Evolutionary conservation across 176 grass and related monocot species (phyloP).

Genomic region (Rhipidocladum racemiflorum): DNA sequence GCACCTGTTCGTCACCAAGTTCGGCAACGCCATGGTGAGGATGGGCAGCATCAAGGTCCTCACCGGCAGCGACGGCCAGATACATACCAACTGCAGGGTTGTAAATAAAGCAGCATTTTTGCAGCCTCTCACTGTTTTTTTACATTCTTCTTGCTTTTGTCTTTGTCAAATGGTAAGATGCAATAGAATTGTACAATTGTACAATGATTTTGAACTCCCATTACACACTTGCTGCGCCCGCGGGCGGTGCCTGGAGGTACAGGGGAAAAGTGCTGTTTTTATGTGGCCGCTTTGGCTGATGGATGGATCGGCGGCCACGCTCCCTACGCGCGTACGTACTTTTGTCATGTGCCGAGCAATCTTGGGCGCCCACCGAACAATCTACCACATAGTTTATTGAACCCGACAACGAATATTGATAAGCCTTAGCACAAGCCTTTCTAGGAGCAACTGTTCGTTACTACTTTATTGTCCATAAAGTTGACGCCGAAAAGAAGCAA

Average conservation of each 20-base stretch:
- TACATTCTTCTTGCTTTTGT: neutral
- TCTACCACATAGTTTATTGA: neutral
- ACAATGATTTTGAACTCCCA: neutral
- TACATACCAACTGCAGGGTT: conserved; percentile 49
- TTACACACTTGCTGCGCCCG: neutral
- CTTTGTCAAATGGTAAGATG: neutral
- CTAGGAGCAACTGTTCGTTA: neutral
- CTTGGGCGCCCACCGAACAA: neutral
- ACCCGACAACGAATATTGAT: neutral
- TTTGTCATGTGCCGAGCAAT: conserved; percentile 17
- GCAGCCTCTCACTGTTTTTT: neutral
- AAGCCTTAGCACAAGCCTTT: neutral
- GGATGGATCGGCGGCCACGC: neutral
- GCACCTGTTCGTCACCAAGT: conserved; percentile 37
- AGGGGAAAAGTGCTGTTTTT: neutral
- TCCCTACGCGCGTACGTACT: neutral
- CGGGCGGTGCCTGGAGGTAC: neutral
- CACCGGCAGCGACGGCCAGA: conserved; percentile 54
- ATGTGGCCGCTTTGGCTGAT: neutral
- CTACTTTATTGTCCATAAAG: neutral
- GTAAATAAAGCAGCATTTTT: conserved; percentile 30
- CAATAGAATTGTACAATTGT: neutral
- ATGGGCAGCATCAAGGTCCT: conserved; percentile 54
- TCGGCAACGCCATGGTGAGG: conserved; percentile 57
- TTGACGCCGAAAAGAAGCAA: neutral